Conservation (phyloP, 139 green algal species). For the Raphidocelis subcapitata region DNA sequence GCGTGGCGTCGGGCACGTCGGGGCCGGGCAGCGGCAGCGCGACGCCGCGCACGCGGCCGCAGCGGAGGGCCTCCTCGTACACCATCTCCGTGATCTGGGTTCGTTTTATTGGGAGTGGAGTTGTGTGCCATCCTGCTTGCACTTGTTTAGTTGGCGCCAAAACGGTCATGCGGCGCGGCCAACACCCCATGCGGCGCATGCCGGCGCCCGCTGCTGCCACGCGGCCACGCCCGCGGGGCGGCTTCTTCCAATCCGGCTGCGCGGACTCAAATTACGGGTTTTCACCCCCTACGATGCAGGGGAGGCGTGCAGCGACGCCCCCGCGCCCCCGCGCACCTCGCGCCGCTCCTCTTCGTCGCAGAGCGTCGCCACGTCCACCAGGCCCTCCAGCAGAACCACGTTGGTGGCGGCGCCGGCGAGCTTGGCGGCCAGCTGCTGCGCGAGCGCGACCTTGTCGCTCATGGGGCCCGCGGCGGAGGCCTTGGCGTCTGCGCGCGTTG, state of each 20-base stretch:
- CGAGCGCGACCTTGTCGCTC: constrained; percentile 44
- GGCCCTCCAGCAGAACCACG: constrained; percentile 69
- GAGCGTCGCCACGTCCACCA: constrained; percentile 55
- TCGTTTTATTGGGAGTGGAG: too few species aligned
- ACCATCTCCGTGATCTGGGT: constrained; percentile 73
- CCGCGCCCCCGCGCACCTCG: constrained; percentile 29
- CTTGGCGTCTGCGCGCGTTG: too few species aligned
- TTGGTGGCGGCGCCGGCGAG: constrained; percentile 35
- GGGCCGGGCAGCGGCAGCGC: constrained; percentile 55
- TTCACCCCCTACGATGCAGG: too few species aligned
- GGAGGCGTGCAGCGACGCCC: too few species aligned
- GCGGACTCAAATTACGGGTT: too few species aligned
- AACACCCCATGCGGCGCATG: neutral
- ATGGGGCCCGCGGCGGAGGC: neutral
- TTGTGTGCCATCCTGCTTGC: too few species aligned
- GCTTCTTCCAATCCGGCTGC: too few species aligned
- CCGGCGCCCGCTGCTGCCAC: too few species aligned
- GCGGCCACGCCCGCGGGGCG: too few species aligned
- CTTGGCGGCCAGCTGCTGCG: constrained; percentile 52
- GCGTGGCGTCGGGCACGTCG: constrained; percentile 30
- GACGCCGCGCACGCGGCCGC: constrained; percentile 58
- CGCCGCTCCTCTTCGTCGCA: constrained; percentile 37
- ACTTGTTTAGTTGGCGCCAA: too few species aligned
- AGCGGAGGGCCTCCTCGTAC: constrained; percentile 59
- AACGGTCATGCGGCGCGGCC: too few species aligned